phyloP scores from a whole-genome alignment of 345 rosid genomes.

The Cardamine occulta region DNA sequence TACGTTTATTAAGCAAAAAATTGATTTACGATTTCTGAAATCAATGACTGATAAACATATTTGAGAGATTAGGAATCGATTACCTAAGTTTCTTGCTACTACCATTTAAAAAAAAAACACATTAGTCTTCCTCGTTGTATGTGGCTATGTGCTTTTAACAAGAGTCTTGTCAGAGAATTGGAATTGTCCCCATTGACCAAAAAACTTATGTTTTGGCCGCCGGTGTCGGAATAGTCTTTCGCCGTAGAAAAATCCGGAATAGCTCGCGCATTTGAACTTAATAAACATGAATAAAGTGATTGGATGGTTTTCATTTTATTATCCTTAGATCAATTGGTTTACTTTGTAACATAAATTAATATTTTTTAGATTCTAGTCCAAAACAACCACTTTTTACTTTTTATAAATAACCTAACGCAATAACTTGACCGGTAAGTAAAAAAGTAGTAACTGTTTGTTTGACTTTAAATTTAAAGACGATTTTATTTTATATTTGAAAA shows the following conservation, averaged over 20 bases:
- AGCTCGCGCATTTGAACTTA: constrained; percentile 17
- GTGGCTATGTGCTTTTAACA: not conserved
- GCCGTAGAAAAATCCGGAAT: constrained; percentile 17
- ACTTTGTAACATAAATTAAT: constrained; percentile 8
- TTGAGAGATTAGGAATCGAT: not conserved
- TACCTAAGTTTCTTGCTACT: not conserved
- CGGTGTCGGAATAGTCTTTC: constrained; percentile 36
- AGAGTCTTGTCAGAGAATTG: constrained; percentile 24
- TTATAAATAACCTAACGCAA: constrained; percentile 32
- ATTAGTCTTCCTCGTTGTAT: constrained; percentile 25
- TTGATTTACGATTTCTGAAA: not conserved
- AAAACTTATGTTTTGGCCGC: constrained; percentile 24
- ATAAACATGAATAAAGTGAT: constrained; percentile 12
- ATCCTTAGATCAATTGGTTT: not conserved
- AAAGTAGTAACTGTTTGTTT: constrained; percentile 3
- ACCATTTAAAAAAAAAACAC: not conserved
- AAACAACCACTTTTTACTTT: constrained; percentile 20
- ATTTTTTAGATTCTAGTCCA: constrained; percentile 1
- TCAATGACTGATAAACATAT: not conserved
- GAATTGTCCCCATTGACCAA: constrained; percentile 27
- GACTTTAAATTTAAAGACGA: constrained; percentile 1
- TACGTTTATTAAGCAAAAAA: not conserved
- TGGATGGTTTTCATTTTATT: constrained; percentile 5
- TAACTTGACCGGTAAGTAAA: constrained; percentile 33
- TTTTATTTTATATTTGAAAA: not conserved